Evolutionary conservation across 352 stramenopile species (phyloP), one percentile per base, ranked within the genome.

Genomic region (Phytophthora meadii): DNA sequence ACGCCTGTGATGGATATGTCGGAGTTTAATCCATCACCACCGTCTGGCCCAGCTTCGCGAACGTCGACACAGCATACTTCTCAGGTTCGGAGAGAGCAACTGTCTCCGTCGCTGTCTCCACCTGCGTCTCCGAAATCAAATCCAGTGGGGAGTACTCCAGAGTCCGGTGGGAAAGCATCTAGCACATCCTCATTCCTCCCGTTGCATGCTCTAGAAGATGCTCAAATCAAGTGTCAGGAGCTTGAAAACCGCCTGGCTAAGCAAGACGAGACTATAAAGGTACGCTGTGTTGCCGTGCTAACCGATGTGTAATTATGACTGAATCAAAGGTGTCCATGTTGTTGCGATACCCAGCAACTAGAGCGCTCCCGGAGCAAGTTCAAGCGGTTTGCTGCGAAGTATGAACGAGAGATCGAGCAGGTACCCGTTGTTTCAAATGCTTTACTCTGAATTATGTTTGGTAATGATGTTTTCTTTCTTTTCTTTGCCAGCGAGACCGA

Each of bases 331-430:
- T 15, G 11, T n/a, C 1, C 19, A 10, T 39, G 37, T 2, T 22
- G 22, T 42, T 42, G 37, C 22, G n/a, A n/a, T 39, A 15, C 51
- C 15, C 53, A 94, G 87, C 82, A 90, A 83, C 52, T 95, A 40
- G 87, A 95, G 70, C 72, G 84, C 27, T 95, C 87, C 17, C 84
- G 87, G 17, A 94, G 83, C 65, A 95, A 95, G 40, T 95, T 95
- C 60, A 92, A 93, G 63, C 78, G 85, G 10, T 95, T 95, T 46
- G 87, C 84, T 1, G 87, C 82, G 5, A 93, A 94, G 54, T 95
- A 95, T 34, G 87, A 95, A 59, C 77, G 77, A 11, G 87, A 95
- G 52, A 90, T 95, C 51, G 83, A 95, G 55, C 74, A 91, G 77
- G 86, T 93, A 55, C 40, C 24, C 5, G 7, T 24, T 39, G 1